phyloP scores from a whole-genome alignment of 2,329 filamentous ascomycete species.

The Aspergillus japonicus region DNA sequence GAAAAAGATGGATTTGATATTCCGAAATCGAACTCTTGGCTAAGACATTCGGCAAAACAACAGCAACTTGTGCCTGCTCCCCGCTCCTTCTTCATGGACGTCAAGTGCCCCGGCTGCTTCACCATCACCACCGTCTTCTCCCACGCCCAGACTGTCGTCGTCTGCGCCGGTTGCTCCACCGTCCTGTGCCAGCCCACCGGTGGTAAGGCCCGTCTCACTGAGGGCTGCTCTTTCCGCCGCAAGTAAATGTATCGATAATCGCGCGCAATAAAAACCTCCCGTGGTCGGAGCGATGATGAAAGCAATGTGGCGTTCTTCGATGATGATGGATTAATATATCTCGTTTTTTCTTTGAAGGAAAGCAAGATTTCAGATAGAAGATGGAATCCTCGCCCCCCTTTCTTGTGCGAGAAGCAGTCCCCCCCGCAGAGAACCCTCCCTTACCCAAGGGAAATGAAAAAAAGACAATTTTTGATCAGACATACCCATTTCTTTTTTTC shows the following conservation, averaged over 20 bases:
- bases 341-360: slow-evolving; percentile 29
- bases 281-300: slow-evolving; percentile 32
- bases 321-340: slow-evolving; percentile 27
- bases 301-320: slow-evolving; percentile 39
- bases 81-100: slow-evolving; percentile 99
- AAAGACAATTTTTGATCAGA: slow-evolving; percentile 51
- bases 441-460: slow-evolving; percentile 54
- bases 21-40: slow-evolving; percentile 1
- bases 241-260: slow-evolving; percentile 66
- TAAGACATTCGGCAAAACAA: slow-evolving; percentile 8
- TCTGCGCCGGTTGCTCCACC: slow-evolving; percentile 99
- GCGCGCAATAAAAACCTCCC: slow-evolving; percentile 7
- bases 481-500: slow-evolving; percentile 10
- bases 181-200: slow-evolving; percentile 99
- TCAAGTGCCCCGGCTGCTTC: slow-evolving; percentile 99
- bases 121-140: slow-evolving; percentile 99
- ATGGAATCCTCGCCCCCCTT: slow-evolving; percentile 44
- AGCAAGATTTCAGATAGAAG: slow-evolving; percentile 51
- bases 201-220: slow-evolving; percentile 97
- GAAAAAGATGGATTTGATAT: slow-evolving; percentile 2
- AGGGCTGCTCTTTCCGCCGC: slow-evolving; percentile 99
- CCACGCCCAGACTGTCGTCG: slow-evolving; percentile 99
- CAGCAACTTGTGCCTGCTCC: slow-evolving; percentile 92
- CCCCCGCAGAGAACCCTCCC: slow-evolving; percentile 41
- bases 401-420: slow-evolving; percentile 46